A percentile compares a stretch with the other conserved stretches of the same genome.
These are phyloP conservation scores for Cicer bijugum DNA, from an alignment of 306 rosid genomes.

Conservation along the genomic window DNA sequence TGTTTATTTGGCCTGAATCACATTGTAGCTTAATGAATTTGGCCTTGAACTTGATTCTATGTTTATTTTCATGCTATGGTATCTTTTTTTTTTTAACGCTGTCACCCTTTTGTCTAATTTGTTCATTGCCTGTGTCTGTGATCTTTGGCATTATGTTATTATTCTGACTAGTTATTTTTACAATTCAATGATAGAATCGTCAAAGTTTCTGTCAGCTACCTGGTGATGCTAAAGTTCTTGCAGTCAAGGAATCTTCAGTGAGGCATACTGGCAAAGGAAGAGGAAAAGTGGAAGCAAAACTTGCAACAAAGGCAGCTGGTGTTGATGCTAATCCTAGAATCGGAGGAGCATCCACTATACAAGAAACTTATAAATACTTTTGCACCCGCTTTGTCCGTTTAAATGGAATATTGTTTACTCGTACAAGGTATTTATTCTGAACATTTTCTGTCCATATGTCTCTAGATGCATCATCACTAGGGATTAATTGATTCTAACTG, in stretches of 20 bases:
- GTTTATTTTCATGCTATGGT: slow-evolving; percentile 27
- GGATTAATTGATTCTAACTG: slow-evolving; percentile 24
- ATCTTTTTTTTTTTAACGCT: not conserved
- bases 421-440: slow-evolving; percentile 64
- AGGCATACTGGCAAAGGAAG: slow-evolving; percentile 65
- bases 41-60: slow-evolving; percentile 3
- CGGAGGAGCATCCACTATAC: slow-evolving; percentile 53
- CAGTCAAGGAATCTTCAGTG: slow-evolving; percentile 63
- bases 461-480: not conserved
- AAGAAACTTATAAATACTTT: slow-evolving; percentile 63
- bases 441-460: not conserved
- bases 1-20: not conserved
- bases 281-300: slow-evolving; percentile 65
- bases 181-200: slow-evolving; percentile 62
- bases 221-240: slow-evolving; percentile 60
- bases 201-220: slow-evolving; percentile 69
- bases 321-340: slow-evolving; percentile 52
- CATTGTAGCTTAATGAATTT: slow-evolving; percentile 22
- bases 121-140: not conserved
- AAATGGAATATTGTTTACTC: slow-evolving; percentile 88
- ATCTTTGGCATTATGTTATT: slow-evolving; percentile 16
- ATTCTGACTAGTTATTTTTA: slow-evolving; percentile 3
- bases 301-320: slow-evolving; percentile 52
- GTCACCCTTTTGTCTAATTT: slow-evolving; percentile 4
- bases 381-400: slow-evolving; percentile 82